Percentiles rank a stretch among this genome's conserved stretches.
These are phyloP conservation scores for Aspergillus diversus DNA, from an alignment of 495 filamentous ascomycete genomes.

Conservation along the genomic window DNA sequence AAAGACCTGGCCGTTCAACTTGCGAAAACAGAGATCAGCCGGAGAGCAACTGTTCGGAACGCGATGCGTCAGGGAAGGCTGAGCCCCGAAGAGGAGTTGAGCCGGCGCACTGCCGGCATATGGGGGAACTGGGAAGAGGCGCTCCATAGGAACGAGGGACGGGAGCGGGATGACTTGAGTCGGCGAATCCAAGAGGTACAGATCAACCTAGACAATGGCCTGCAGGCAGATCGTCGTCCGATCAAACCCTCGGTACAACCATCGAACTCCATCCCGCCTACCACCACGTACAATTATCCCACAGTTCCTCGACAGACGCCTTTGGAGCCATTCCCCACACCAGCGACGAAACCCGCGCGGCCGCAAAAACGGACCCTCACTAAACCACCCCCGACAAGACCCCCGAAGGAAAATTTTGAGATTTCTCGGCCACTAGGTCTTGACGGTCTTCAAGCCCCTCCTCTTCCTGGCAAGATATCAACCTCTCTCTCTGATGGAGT, in stretches of 20 bases:
- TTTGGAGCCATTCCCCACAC: conserved; percentile 28
- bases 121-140: conserved; percentile 65
- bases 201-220: conserved; percentile 37
- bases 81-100: conserved; percentile 57
- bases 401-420: conserved; percentile 49
- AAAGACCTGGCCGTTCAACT: conserved; percentile 77
- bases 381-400: conserved; percentile 47
- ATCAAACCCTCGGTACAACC: conserved; percentile 23
- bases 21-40: conserved; percentile 71
- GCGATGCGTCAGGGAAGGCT: conserved; percentile 58
- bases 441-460: conserved; percentile 31
- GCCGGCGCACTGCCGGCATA: conserved; percentile 60
- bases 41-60: conserved; percentile 63
- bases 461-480: conserved; percentile 38
- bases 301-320: conserved; percentile 52
- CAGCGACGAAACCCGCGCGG: conserved; percentile 22
- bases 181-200: conserved; percentile 51
- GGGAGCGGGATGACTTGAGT: conserved; percentile 44
- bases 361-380: conserved; percentile 35
- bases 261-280: conserved; percentile 14
- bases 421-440: conserved; percentile 24
- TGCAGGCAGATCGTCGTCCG: conserved; percentile 11
- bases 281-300: conserved; percentile 55
- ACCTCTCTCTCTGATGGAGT: conserved; percentile 2
- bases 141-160: conserved; percentile 33